Conservation (phyloP, 257 asterid genomes). For the Solanum pennellii region DNA sequence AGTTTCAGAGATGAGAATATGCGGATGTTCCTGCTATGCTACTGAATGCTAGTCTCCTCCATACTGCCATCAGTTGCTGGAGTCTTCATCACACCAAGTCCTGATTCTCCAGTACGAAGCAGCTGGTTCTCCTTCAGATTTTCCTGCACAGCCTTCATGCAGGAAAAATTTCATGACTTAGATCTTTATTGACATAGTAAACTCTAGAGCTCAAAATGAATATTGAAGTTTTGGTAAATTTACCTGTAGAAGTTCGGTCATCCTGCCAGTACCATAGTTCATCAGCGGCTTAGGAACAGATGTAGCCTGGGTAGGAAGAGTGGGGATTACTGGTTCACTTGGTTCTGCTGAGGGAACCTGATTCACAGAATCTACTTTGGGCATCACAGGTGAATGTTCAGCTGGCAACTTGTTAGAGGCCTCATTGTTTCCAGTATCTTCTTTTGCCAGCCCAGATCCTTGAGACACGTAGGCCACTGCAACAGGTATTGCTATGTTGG, state of each 20-base stretch:
- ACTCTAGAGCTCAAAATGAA: neutral
- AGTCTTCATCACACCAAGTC: neutral
- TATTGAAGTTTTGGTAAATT: neutral
- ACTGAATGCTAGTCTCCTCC: conserved; percentile 2
- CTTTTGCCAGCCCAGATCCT: conserved; percentile 43
- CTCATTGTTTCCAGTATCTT: conserved; percentile 4
- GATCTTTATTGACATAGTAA: neutral
- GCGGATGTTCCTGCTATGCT: neutral
- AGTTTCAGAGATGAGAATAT: neutral
- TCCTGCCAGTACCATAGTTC: conserved; percentile 56
- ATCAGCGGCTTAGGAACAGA: conserved; percentile 28
- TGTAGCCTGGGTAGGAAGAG: conserved; percentile 8
- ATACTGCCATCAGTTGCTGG: conserved; percentile 3
- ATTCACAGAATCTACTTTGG: conserved; percentile 1
- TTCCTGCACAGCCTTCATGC: conserved; percentile 71
- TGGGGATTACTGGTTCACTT: neutral
- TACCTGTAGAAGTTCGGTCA: conserved; percentile 93
- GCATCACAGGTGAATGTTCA: conserved; percentile 20
- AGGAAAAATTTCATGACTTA: conserved; percentile 2
- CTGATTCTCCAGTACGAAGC: conserved; percentile 15
- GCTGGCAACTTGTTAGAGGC: conserved; percentile 22
- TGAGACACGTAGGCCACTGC: conserved; percentile 7
- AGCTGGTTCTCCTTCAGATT: conserved; percentile 40
- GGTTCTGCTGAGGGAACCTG: conserved; percentile 18
- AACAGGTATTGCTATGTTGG: conserved; percentile 12